phyloP scores from a whole-genome alignment of 768 basidiomycete genomes.

The Termitomyces sp. region DNA sequence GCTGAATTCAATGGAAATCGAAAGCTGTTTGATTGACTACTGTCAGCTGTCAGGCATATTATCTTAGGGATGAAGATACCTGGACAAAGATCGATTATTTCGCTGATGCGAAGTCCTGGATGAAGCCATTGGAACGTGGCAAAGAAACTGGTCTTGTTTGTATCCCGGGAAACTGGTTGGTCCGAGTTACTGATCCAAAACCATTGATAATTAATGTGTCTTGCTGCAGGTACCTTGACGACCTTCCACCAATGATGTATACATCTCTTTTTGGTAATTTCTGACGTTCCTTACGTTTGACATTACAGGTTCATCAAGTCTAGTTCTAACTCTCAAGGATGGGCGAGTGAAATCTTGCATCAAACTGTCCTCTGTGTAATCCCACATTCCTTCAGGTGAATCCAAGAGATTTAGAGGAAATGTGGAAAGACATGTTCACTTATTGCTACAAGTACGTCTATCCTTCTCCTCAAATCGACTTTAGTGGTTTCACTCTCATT shows the following conservation, averaged over 20 bases:
- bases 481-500: neutral
- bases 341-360: constrained; percentile 29
- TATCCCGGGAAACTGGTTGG: constrained; percentile 68
- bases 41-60: constrained; percentile 55
- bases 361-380: neutral
- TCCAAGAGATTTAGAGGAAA: constrained; percentile 55
- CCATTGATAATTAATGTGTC: neutral
- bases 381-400: constrained; percentile 42
- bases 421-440: constrained; percentile 73
- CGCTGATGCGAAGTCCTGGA: constrained; percentile 58
- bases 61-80: constrained; percentile 58
- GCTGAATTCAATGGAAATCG: neutral
- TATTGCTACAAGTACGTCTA: constrained; percentile 52
- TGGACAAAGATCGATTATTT: constrained; percentile 73
- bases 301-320: constrained; percentile 60
- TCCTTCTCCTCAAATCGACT: neutral
- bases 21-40: constrained; percentile 1
- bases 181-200: too few species aligned
- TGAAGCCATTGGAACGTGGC: constrained; percentile 64
- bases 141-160: constrained; percentile 53
- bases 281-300: constrained; percentile 1
- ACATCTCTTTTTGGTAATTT: constrained; percentile 7
- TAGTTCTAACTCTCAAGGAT: constrained; percentile 66
- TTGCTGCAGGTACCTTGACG: constrained; percentile 53
- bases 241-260: constrained; percentile 71